A percentile compares a stretch with the other conserved stretches of the same genome.
Evolutionary conservation across 768 basidiomycete genomes (phyloP).

Genomic region (Rhizopogon roseolus): DNA sequence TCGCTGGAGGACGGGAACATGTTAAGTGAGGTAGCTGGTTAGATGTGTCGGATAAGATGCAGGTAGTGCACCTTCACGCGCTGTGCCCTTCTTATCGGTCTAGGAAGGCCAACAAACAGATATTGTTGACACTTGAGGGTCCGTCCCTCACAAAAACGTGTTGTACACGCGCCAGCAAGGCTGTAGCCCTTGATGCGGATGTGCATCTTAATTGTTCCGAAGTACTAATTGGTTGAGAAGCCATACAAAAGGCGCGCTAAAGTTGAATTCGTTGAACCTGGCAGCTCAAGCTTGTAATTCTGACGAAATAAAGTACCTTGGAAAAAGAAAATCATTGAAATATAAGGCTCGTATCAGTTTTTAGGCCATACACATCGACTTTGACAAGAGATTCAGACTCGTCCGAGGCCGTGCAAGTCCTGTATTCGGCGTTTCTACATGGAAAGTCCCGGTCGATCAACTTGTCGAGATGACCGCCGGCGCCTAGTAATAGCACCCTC

Average conservation of each 20-base stretch:
- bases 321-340: background rate
- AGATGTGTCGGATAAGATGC: background rate
- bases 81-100: conserved; percentile 24
- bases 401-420: background rate
- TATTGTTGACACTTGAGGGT: conserved; percentile 28
- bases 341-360: background rate
- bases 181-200: conserved; percentile 23
- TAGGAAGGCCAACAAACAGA: conserved; percentile 14
- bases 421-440: background rate
- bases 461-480: background rate
- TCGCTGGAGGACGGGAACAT: background rate
- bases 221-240: conserved; percentile 13
- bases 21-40: background rate
- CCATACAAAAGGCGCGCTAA: conserved; percentile 6
- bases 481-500: background rate
- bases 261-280: background rate
- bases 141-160: conserved; percentile 31
- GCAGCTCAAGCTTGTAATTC: background rate
- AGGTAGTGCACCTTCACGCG: conserved; percentile 7
- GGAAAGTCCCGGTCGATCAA: conserved; percentile 1
- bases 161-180: conserved; percentile 27
- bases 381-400: background rate
- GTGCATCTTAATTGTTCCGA: conserved; percentile 16
- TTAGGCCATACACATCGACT: background rate
- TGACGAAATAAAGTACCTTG: background rate